Evolutionary conservation across 2,329 filamentous ascomycete genomes (phyloP), one percentile per base, ranked within the genome.

Genomic region (Xylariaceae sp.): DNA sequence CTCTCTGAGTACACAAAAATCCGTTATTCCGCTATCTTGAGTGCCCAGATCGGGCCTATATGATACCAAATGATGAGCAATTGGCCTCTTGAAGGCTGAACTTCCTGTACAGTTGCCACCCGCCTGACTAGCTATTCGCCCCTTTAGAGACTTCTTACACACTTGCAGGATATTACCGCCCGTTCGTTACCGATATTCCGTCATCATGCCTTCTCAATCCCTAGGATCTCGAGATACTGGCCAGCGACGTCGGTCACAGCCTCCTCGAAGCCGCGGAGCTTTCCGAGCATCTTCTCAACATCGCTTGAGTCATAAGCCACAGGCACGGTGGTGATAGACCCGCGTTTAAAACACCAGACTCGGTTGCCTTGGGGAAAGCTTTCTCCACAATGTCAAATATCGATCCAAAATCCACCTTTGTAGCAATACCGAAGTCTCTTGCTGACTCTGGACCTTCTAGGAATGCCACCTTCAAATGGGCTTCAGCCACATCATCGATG

Each of bases 401-500:
- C 2, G 40, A 44, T 0, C 11, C 22, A 29, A 55, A 59, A 29
- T 61, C 52, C 0, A 57, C 49, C 20, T 54, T 48, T n/a, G 38
- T 51, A 17, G 51, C 42, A 17, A 61, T 35, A 3, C 52, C 57
- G 17, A 55, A 50, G 20, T 58, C 54, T 23, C 36, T 44, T n/a
- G n/a, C n/a, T n/a, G n/a, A n/a, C 5, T 33, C 43, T 2, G 22
- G 44, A 14, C 39, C 33, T 33, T 42, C 37, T 5, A 34, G 25
- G 7, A 59, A 47, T 8, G 50, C 42, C 8, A 56, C 52, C 10
- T 47, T 48, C 19, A 61, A 16, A 14, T 58, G 55, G 4, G 40
- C 8, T 5, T 61, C 53, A 0, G 57, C 56, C 22, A 57, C 40
- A 22, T 62, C 59, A 10, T 57, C 57, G 12, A 61, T 40, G 17